Percentiles rank a stretch among this genome's conserved stretches.
Conservation (phyloP, 345 rosid genomes). For the Cardamine occulta region DNA sequence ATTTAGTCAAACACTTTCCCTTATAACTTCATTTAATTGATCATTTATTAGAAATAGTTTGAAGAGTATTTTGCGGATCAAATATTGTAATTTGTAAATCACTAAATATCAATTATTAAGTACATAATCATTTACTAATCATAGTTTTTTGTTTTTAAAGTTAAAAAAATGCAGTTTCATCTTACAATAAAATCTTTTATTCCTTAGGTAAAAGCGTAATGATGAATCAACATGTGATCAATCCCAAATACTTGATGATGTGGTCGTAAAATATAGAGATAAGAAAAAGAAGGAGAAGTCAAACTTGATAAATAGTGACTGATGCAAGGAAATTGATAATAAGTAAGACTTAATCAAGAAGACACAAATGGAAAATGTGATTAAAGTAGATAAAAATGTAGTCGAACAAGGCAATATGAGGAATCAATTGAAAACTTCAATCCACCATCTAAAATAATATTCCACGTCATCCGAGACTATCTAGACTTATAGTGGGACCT, state of each 20-base stretch:
- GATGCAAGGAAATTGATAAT: neutral
- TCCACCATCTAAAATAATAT: neutral
- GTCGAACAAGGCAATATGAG: neutral
- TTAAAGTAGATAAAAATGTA: neutral
- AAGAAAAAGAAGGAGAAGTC: neutral
- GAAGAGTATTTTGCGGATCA: too few species aligned
- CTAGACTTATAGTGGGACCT: neutral
- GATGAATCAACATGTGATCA: neutral
- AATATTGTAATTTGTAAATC: too few species aligned
- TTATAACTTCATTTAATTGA: too few species aligned
- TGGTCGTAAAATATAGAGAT: neutral
- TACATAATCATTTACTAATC: too few species aligned
- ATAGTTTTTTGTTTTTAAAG: too few species aligned
- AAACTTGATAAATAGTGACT: neutral
- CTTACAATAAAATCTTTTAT: too few species aligned
- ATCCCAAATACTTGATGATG: neutral
- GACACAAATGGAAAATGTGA: neutral
- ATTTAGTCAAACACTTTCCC: too few species aligned
- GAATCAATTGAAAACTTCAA: neutral
- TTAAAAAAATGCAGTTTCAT: neutral
- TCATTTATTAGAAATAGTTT: too few species aligned
- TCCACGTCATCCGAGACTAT: neutral
- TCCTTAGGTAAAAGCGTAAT: too few species aligned
- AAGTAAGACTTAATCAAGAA: neutral
- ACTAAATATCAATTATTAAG: too few species aligned